phyloP scores from a whole-genome alignment of 1,139 yeast species.

The Saccharomycopsis crataegensis region DNA sequence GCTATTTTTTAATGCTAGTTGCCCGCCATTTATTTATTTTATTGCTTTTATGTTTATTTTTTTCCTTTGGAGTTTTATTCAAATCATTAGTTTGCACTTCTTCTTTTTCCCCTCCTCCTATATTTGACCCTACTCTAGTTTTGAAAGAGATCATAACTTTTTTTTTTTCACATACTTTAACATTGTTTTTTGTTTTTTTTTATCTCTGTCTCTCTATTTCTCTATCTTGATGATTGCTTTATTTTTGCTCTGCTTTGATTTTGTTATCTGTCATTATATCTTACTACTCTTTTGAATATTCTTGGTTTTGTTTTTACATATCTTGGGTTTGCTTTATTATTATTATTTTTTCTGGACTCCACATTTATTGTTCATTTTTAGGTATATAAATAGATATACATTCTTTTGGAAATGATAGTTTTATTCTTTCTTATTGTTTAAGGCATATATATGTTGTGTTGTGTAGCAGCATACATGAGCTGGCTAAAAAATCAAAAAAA shows the following conservation, averaged over 20 bases:
- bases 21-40: neutral
- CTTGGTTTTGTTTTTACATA: no score
- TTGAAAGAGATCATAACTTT: neutral
- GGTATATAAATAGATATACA: no score
- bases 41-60: neutral
- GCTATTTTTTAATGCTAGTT: neutral
- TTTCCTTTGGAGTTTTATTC: neutral
- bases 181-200: neutral
- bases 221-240: neutral
- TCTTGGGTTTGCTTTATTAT: no score
- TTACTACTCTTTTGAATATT: neutral
- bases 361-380: no score
- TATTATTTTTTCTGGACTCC: no score
- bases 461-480: no score
- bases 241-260: neutral
- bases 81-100: neutral
- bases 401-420: no score
- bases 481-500: no score
- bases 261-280: neutral
- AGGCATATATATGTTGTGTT: no score
- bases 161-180: neutral
- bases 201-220: neutral
- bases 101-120: neutral
- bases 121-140: neutral
- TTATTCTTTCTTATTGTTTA: no score